Conservation (phyloP, 345 rosid genomes). For the Bruguiera parviflora region DNA sequence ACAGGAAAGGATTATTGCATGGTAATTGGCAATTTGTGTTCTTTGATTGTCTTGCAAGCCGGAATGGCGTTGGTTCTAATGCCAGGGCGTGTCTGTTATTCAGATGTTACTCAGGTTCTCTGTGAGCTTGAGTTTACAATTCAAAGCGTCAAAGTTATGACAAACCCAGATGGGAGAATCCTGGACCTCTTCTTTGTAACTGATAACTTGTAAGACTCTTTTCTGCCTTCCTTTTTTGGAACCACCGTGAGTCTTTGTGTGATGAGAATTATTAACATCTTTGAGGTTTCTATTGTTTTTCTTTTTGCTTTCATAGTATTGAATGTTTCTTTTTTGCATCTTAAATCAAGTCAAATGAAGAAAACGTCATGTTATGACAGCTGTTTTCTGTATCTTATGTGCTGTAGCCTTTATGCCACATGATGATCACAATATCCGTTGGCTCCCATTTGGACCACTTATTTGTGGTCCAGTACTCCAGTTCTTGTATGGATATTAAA, state of each 20-base stretch:
- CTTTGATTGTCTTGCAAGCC: neutral
- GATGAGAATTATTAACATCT: neutral
- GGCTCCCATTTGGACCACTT: neutral
- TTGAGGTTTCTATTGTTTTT: neutral
- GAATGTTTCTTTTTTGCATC: no score
- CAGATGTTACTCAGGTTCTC: constrained; percentile 80
- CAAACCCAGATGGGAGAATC: constrained; percentile 75
- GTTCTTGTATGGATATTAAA: neutral
- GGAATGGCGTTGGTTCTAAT: constrained; percentile 4
- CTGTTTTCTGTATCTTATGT: neutral
- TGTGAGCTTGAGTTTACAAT: constrained; percentile 80
- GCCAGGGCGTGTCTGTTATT: constrained; percentile 11
- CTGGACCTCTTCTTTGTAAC: constrained; percentile 81
- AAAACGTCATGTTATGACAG: neutral
- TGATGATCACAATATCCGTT: neutral
- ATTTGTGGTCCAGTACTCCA: neutral
- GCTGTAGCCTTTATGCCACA: neutral
- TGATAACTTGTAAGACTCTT: constrained; percentile 59
- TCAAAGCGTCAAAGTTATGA: constrained; percentile 81
- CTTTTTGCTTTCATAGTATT: neutral
- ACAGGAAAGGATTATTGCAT: constrained; percentile 60
- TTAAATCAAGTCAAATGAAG: neutral
- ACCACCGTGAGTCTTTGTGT: neutral
- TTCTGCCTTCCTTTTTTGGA: neutral
- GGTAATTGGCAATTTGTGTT: constrained; percentile 38